These are phyloP conservation scores for Colletotrichum tanaceti DNA, from an alignment of 2,329 filamentous ascomycete genomes.

Conservation along the genomic window DNA sequence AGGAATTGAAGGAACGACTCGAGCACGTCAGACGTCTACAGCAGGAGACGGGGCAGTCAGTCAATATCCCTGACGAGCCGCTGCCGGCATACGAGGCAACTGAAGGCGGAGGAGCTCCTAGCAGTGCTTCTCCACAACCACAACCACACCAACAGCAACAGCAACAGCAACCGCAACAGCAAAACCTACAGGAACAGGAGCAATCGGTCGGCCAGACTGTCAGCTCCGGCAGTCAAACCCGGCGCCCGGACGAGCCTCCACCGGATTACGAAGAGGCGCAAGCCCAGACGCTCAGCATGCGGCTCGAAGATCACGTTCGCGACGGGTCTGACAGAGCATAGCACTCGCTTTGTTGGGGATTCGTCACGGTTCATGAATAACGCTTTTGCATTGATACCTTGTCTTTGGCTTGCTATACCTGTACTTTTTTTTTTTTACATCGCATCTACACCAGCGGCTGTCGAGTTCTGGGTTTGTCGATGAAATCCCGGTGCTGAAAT, in stretches of 20 bases:
- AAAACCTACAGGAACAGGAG: slow-evolving; percentile 32
- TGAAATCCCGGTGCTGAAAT: slow-evolving; percentile 30
- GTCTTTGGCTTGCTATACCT: slow-evolving; percentile 32
- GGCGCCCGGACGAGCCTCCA: slow-evolving; percentile 78
- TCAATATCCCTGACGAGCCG: slow-evolving; percentile 83
- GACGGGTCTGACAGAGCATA: slow-evolving; percentile 75
- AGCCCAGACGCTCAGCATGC: slow-evolving; percentile 70
- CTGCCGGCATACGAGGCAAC: slow-evolving; percentile 86
- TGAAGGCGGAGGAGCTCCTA: slow-evolving; percentile 47
- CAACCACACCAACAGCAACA: slow-evolving; percentile 27
- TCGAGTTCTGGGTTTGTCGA: slow-evolving; percentile 31
- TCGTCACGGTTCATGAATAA: slow-evolving; percentile 28
- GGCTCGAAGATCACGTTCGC: slow-evolving; percentile 76
- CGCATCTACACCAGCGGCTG: slow-evolving; percentile 37
- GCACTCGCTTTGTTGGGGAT: slow-evolving; percentile 21
- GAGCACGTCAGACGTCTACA: slow-evolving; percentile 83
- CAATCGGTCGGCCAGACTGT: slow-evolving; percentile 50
- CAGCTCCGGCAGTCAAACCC: slow-evolving; percentile 52
- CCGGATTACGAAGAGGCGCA: slow-evolving; percentile 94
- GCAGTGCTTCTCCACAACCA: slow-evolving; percentile 49
- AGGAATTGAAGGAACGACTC: slow-evolving; percentile 84
- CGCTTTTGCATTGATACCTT: slow-evolving; percentile 38
- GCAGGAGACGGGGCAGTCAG: slow-evolving; percentile 71
- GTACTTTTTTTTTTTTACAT: slow-evolving; percentile 31
- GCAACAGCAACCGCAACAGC: slow-evolving; percentile 42